Evolutionary conservation across 441 rosid genomes (phyloP).

Genomic region (Pelargonium fulgidum): DNA sequence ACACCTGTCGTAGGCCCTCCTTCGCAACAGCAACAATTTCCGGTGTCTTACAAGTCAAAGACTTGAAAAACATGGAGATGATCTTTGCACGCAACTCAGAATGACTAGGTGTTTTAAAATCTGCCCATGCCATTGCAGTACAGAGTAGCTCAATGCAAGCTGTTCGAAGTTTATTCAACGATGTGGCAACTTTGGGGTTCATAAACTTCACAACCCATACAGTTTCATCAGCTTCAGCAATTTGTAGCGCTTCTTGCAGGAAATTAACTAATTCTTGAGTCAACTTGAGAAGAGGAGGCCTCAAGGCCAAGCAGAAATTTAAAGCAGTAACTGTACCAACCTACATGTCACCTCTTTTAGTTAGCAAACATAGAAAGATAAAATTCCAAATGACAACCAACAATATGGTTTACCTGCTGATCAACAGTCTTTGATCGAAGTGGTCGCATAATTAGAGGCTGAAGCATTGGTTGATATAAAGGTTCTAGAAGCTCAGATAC

Average conservation of each 20-base stretch:
- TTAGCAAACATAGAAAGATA: conserved; percentile 22
- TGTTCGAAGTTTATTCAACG: conserved; percentile 81
- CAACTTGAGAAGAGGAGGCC: conserved; percentile 97
- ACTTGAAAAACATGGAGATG: conserved; percentile 98
- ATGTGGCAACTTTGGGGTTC: conserved; percentile 79
- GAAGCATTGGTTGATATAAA: conserved; percentile 82
- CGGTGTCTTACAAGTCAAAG: conserved; percentile 83
- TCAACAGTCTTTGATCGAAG: conserved; percentile 89
- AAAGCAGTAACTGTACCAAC: conserved; percentile 95
- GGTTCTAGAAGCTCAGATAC: conserved; percentile 94
- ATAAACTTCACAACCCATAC: conserved; percentile 83
- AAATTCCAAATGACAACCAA: conserved; percentile 15
- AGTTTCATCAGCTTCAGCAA: conserved; percentile 96
- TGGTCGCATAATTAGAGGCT: conserved; percentile 82
- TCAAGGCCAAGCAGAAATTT: conserved; percentile 89
- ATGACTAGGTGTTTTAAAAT: conserved; percentile 81
- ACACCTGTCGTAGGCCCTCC: conserved; percentile 97
- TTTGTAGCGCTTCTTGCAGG: conserved; percentile 96
- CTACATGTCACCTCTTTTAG: conserved; percentile 36
- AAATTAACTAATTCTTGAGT: conserved; percentile 88
- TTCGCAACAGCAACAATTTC: conserved; percentile 98
- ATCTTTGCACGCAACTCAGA: conserved; percentile 85
- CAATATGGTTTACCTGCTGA: conserved; percentile 68
- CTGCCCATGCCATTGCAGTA: conserved; percentile 98
- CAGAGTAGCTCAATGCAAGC: conserved; percentile 96